Percentiles rank a stretch among this genome's conserved stretches.
Evolutionary conservation across 2,329 filamentous ascomycete genomes (phyloP).

Genomic region (Sarocladiaceae sp.): DNA sequence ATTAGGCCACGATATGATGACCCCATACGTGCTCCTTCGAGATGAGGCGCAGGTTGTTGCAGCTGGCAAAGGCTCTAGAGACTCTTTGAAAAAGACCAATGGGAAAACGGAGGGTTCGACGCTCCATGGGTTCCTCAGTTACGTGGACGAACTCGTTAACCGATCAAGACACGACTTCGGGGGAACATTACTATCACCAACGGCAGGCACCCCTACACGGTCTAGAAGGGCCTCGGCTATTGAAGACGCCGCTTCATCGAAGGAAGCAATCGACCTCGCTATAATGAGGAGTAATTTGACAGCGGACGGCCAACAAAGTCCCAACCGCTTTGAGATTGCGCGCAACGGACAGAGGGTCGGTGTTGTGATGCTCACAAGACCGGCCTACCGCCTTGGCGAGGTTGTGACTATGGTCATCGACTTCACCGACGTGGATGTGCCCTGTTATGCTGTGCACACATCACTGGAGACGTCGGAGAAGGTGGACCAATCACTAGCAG

Average conservation of each 20-base stretch:
- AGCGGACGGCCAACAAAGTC: conserved; percentile 63
- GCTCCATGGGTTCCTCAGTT: conserved; percentile 64
- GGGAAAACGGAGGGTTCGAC: conserved; percentile 28
- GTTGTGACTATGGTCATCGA: conserved; percentile 78
- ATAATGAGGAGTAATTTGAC: conserved; percentile 76
- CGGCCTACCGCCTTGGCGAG: conserved; percentile 85
- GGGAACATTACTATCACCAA: conserved; percentile 65
- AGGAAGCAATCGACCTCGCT: conserved; percentile 84
- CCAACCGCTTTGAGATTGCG: conserved; percentile 93
- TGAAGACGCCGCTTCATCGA: conserved; percentile 57
- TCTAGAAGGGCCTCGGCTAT: conserved; percentile 47
- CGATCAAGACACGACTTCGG: conserved; percentile 47
- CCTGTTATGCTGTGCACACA: conserved; percentile 79
- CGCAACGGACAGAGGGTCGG: conserved; percentile 88
- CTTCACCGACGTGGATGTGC: conserved; percentile 68
- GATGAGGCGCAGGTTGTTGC: conserved; percentile 66
- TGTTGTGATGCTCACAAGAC: conserved; percentile 80
- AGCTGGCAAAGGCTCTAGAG: conserved; percentile 21
- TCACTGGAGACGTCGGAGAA: conserved; percentile 83
- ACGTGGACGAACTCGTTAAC: conserved; percentile 68
- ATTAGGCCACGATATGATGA: conserved; percentile 89
- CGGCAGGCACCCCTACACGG: conserved; percentile 45
- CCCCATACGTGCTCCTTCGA: conserved; percentile 80
- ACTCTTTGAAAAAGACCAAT: conserved; percentile 22
- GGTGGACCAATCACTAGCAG: conserved; percentile 70